Evolutionary conservation across 108 stramenopile species (phyloP).

Genomic region (Pseudonitzschia multiseries): DNA sequence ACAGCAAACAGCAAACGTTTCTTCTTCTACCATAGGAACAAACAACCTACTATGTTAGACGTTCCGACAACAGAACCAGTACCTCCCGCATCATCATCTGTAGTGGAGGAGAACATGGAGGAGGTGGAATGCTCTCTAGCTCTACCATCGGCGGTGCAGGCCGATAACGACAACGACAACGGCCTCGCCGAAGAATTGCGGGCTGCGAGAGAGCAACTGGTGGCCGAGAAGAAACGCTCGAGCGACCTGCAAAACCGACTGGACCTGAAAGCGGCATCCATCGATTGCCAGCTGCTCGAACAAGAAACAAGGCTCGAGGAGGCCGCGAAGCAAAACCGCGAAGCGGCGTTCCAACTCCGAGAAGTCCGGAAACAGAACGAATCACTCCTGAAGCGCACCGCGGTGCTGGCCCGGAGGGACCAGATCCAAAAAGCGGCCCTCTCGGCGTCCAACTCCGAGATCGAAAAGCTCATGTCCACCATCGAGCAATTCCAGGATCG

Average conservation of each 20-base stretch:
- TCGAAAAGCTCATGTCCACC: neutral
- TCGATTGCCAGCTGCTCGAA: conserved; percentile 8
- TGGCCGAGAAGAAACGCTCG: neutral
- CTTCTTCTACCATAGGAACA: too few relatives aligned
- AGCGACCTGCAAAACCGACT: neutral
- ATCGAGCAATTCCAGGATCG: neutral
- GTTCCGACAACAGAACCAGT: too few relatives aligned
- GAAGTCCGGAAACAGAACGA: conserved; percentile 1
- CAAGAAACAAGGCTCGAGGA: neutral
- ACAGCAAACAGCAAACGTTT: too few relatives aligned
- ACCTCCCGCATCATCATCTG: too few relatives aligned
- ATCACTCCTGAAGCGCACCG: conserved; percentile 1
- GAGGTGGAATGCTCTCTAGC: too few relatives aligned
- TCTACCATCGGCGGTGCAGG: neutral
- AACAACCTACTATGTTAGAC: too few relatives aligned
- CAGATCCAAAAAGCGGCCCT: conserved; percentile 22
- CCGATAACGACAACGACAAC: neutral
- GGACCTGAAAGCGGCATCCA: neutral
- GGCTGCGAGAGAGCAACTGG: neutral
- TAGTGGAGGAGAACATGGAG: too few relatives aligned
- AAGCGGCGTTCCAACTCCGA: neutral
- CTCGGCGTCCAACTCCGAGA: neutral
- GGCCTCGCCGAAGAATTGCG: neutral
- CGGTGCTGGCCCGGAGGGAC: conserved; percentile 10
- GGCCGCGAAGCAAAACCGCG: neutral